These are phyloP conservation scores for Tricholomella constricta DNA, from an alignment of 768 basidiomycete genomes.

Conservation along the genomic window DNA sequence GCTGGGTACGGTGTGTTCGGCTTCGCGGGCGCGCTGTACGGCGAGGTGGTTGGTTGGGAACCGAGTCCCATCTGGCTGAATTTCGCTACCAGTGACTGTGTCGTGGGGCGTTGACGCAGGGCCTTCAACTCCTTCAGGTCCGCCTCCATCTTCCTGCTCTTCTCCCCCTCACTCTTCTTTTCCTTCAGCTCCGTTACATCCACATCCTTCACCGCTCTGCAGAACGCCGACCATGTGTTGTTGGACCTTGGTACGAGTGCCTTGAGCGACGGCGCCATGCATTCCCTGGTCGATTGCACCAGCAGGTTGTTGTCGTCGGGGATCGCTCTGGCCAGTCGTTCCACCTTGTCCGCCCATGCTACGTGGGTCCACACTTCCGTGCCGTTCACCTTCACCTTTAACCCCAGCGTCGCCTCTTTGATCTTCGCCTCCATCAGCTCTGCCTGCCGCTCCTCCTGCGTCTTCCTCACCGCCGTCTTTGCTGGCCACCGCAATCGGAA, in stretches of 20 bases:
- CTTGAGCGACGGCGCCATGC: conserved; percentile 3
- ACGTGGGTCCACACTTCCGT: too few species aligned
- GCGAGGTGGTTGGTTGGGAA: background rate
- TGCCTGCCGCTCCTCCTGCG: conserved; percentile 12
- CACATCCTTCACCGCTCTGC: background rate
- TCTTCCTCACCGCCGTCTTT: background rate
- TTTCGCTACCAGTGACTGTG: background rate
- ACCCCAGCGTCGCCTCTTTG: conserved; percentile 10
- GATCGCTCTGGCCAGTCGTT: background rate
- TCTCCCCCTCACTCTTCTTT: background rate
- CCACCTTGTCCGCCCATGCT: too few species aligned
- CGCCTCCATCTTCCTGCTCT: background rate
- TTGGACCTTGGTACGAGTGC: background rate
- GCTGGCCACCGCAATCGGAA: background rate
- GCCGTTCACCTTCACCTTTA: conserved; percentile 8
- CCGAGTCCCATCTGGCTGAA: background rate
- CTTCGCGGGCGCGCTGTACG: background rate
- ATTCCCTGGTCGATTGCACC: background rate
- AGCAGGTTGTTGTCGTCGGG: background rate
- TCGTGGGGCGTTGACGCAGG: conserved; percentile 7
- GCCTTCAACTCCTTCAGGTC: too few species aligned
- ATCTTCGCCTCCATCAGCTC: background rate
- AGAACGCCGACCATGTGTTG: background rate
- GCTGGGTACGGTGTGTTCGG: background rate
- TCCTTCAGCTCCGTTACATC: conserved; percentile 8